These are phyloP conservation scores for Picea mariana DNA, from an alignment of 83 land plant genomes.

Conservation along the genomic window DNA sequence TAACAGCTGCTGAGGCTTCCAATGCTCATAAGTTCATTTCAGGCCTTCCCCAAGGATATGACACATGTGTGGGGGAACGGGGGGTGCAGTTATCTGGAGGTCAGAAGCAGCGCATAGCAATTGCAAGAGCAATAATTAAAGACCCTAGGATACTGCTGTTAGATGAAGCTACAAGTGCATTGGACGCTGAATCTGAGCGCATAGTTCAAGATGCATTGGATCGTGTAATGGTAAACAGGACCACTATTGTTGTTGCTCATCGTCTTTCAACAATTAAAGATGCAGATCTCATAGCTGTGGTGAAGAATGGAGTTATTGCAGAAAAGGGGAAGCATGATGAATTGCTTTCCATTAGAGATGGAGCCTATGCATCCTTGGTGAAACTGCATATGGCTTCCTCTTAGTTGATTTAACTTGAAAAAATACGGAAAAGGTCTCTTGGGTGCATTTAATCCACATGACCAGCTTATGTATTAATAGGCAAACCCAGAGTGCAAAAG, in stretches of 20 bases:
- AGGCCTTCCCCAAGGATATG: constrained; percentile 29
- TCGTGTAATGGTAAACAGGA: constrained; percentile 29
- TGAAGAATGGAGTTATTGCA: constrained; percentile 31
- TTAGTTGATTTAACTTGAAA: neutral
- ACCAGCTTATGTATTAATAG: no score
- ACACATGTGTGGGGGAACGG: constrained; percentile 34
- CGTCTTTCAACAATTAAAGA: constrained; percentile 34
- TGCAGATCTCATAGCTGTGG: constrained; percentile 38
- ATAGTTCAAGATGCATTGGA: constrained; percentile 42
- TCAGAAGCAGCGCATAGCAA: constrained; percentile 42
- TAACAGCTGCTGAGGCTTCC: constrained; percentile 30
- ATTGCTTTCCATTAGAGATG: constrained; percentile 13
- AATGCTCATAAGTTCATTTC: constrained; percentile 36
- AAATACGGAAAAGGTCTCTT: no score
- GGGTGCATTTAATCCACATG: no score
- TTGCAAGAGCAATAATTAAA: constrained; percentile 39
- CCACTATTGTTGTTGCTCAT: constrained; percentile 36
- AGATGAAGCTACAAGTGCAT: constrained; percentile 50
- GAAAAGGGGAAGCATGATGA: constrained; percentile 34
- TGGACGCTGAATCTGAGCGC: constrained; percentile 41
- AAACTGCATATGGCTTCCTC: constrained; percentile 20
- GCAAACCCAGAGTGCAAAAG: no score
- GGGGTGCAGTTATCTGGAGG: constrained; percentile 47
- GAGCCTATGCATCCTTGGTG: constrained; percentile 32
- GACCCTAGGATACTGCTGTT: constrained; percentile 33